Evolutionary conservation across 2,329 filamentous ascomycete species (phyloP).

Genomic region (Shiraia bambusicola): DNA sequence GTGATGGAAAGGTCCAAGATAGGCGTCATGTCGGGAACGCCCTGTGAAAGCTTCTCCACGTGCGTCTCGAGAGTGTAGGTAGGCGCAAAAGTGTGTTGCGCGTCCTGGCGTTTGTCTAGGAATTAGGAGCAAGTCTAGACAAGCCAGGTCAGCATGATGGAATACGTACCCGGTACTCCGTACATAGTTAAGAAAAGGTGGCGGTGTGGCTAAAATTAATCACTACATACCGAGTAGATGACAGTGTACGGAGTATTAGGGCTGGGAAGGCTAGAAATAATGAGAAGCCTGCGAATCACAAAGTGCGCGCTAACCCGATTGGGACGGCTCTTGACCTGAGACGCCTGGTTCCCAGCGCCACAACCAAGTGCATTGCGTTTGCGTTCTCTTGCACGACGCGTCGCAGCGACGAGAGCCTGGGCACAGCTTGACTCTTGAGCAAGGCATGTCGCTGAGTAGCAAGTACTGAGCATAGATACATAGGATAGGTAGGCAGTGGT

Average conservation of each 20-base stretch:
- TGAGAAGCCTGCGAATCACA: slow-evolving; percentile 5
- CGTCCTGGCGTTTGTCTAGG: not conserved
- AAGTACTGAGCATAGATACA: no score
- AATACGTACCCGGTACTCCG: no score
- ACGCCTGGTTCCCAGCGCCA: slow-evolving; percentile 8
- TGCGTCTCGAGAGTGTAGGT: not conserved
- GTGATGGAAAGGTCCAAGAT: no score
- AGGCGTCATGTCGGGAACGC: not conserved
- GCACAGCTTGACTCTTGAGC: not conserved
- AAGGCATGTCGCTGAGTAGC: no score
- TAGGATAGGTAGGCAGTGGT: no score
- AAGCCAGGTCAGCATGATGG: no score
- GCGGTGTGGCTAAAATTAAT: no score
- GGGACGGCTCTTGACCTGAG: slow-evolving; percentile 1
- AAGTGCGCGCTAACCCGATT: not conserved
- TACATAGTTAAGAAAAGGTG: no score
- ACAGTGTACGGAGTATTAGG: no score
- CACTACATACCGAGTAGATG: no score
- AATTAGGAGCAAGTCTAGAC: no score
- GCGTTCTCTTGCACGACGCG: slow-evolving; percentile 7
- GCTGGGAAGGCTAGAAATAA: not conserved
- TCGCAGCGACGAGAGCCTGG: not conserved
- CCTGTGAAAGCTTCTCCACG: not conserved
- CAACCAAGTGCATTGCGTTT: slow-evolving; percentile 3
- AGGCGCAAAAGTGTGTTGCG: not conserved